phyloP scores from a whole-genome alignment of 148 eudicot species.

The Vaccinium darrowii region DNA sequence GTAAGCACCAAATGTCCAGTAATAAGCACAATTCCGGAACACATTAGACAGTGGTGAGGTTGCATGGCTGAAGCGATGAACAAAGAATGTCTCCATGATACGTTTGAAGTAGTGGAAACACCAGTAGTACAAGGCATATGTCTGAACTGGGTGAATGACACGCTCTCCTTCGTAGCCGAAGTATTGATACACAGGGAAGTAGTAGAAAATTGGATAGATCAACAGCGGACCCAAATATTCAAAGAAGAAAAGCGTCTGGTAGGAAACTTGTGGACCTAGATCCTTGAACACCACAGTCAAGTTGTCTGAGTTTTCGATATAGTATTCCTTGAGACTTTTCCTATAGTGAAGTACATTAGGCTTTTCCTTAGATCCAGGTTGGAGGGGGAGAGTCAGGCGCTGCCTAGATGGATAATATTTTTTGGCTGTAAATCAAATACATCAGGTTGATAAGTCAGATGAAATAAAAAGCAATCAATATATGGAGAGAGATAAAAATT shows the following conservation, averaged over 20 bases:
- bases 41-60: constrained; percentile 93
- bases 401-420: constrained; percentile 93
- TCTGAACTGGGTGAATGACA: constrained; percentile 77
- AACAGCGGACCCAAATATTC: constrained; percentile 92
- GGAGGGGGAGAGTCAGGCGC: constrained; percentile 87
- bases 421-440: constrained; percentile 54
- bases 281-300: constrained; percentile 86
- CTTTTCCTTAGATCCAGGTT: constrained; percentile 75
- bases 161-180: constrained; percentile 84
- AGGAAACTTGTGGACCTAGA: constrained; percentile 90
- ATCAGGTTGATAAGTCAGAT: constrained; percentile 15
- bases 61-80: constrained; percentile 97
- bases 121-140: constrained; percentile 90
- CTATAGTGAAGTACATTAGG: constrained; percentile 66
- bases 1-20: constrained; percentile 91
- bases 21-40: constrained; percentile 85
- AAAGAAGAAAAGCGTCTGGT: constrained; percentile 83
- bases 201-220: constrained; percentile 85
- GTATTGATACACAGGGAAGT: constrained; percentile 58
- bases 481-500: neutral
- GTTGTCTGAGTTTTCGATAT: constrained; percentile 45
- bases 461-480: neutral
- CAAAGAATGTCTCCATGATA: constrained; percentile 92
- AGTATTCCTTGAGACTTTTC: constrained; percentile 74
- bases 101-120: constrained; percentile 95